These are phyloP conservation scores for Solanum chacoense DNA, from an alignment of 305 asterid species.

Conservation along the genomic window DNA sequence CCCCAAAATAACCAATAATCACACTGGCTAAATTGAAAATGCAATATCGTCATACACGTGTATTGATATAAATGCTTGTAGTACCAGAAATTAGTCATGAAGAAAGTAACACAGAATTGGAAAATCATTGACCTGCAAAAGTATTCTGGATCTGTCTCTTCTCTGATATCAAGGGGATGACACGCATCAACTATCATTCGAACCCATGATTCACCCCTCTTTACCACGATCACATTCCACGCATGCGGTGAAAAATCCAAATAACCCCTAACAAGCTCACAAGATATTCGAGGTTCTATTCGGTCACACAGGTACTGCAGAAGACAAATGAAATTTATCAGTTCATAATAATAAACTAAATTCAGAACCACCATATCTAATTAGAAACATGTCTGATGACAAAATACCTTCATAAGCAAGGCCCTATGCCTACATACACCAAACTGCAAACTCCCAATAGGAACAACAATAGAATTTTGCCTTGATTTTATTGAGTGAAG, in stretches of 20 bases:
- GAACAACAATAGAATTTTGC: slow-evolving; percentile 57
- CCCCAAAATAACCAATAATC: background rate
- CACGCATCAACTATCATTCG: slow-evolving; percentile 96
- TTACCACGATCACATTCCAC: slow-evolving; percentile 72
- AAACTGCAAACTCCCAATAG: slow-evolving; percentile 78
- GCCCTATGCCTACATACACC: slow-evolving; percentile 98
- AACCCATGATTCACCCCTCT: slow-evolving; percentile 46
- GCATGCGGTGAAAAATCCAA: slow-evolving; percentile 93
- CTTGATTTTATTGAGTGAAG: slow-evolving; percentile 56
- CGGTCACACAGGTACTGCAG: slow-evolving; percentile 83
- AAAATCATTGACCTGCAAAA: slow-evolving; percentile 49
- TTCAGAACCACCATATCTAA: background rate
- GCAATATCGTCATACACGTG: background rate
- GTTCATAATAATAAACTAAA: slow-evolving; percentile 2
- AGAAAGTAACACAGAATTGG: background rate
- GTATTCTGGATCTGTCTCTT: slow-evolving; percentile 76
- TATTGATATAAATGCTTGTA: background rate
- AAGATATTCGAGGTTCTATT: slow-evolving; percentile 74
- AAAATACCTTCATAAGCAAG: slow-evolving; percentile 74
- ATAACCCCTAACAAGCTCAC: slow-evolving; percentile 96
- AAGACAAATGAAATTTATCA: slow-evolving; percentile 11
- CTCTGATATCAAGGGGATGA: slow-evolving; percentile 81
- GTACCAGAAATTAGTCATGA: background rate
- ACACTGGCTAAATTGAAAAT: background rate
- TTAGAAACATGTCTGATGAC: slow-evolving; percentile 5